These are phyloP conservation scores for Citrus sinensis DNA, from an alignment of 345 rosid genomes.

Conservation along the genomic window DVS_A1.0 CM039166.1:10233501-10234000, in stretches of 20 bases:
- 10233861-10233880: conserved; percentile 94
- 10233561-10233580: neutral
- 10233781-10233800: neutral
- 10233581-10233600: neutral
- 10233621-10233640: neutral
- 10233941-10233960: conserved; percentile 95
- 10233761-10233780: neutral
- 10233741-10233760: neutral
- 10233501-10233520: neutral
- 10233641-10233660: neutral
- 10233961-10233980: conserved; percentile 96
- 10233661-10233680: neutral
- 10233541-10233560: neutral
- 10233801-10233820: neutral
- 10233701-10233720: neutral
- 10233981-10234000: conserved; percentile 91
- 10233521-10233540: neutral
- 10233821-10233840: conserved; percentile 53
- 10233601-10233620: neutral
- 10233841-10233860: conserved; percentile 99
- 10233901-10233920: conserved; percentile 95
- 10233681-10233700: neutral
- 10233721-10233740: neutral
- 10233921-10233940: conserved; percentile 91
- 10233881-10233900: conserved; percentile 89